Evolutionary conservation across 2,329 filamentous ascomycete species (phyloP).

Genomic region (Colletotrichum cuscutae): DNA sequence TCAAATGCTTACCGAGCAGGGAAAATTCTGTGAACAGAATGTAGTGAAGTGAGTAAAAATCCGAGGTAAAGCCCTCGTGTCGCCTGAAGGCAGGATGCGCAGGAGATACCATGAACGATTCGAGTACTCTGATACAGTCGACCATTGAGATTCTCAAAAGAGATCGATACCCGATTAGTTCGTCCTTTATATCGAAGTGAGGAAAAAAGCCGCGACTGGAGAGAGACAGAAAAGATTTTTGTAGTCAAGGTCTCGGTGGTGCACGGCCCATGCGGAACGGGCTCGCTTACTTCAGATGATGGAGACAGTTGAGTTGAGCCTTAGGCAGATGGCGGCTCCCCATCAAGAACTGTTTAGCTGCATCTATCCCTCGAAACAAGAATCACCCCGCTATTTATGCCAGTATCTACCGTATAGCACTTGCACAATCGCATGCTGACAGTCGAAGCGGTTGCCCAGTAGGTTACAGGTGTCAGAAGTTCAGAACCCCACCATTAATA

Average conservation of each 20-base stretch:
- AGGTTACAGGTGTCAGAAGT: background rate
- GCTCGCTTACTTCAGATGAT: background rate
- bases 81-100: too few relatives aligned
- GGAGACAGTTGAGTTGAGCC: background rate
- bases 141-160: background rate
- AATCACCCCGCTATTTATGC: background rate
- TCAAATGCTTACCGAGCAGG: background rate
- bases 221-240: background rate
- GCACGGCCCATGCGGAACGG: background rate
- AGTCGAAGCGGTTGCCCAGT: slow-evolving; percentile 2
- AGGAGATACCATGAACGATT: background rate
- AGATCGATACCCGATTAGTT: background rate
- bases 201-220: background rate
- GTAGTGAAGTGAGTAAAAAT: background rate
- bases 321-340: background rate
- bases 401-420: background rate
- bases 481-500: slow-evolving; percentile 8
- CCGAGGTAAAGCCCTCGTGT: background rate
- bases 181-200: background rate
- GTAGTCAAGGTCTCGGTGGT: background rate
- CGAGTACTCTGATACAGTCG: too few relatives aligned
- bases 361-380: background rate
- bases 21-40: background rate
- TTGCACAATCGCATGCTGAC: slow-evolving; percentile 3
- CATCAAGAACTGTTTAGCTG: background rate